Evolutionary conservation across 139 green algal species (phyloP).

Genomic region (Pseudopediastrum boryanum): DNA sequence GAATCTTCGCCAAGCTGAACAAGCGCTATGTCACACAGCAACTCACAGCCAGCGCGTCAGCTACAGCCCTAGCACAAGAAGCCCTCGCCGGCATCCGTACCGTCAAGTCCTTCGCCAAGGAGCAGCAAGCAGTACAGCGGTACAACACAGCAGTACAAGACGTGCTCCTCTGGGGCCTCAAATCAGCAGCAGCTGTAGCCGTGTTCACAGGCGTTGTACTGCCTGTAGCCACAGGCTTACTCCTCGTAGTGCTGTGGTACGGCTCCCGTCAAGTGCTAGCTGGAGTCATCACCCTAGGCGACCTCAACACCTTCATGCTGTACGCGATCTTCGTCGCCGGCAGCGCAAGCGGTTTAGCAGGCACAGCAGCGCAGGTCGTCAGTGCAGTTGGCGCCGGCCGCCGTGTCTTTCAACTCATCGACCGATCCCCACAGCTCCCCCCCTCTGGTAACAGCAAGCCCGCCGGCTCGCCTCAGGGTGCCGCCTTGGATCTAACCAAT

Average conservation of each 20-base stretch:
- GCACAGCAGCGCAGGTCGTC: constrained; percentile 48
- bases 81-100: constrained; percentile 48
- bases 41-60: constrained; percentile 43
- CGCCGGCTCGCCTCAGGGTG: constrained; percentile 26
- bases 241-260: constrained; percentile 54
- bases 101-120: constrained; percentile 58
- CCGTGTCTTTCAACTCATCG: constrained; percentile 63
- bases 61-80: constrained; percentile 47
- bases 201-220: constrained; percentile 47
- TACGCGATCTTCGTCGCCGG: constrained; percentile 56
- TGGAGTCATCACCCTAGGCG: constrained; percentile 36
- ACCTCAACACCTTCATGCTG: constrained; percentile 57
- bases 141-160: constrained; percentile 11
- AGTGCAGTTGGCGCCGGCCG: constrained; percentile 35
- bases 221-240: constrained; percentile 39
- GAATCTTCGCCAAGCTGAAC: constrained; percentile 41
- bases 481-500: constrained; percentile 46
- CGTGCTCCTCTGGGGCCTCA: neutral
- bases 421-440: constrained; percentile 44
- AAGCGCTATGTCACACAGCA: constrained; percentile 43
- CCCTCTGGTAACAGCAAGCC: constrained; percentile 34
- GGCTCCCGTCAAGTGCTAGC: constrained; percentile 39
- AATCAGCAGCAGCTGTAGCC: constrained; percentile 26
- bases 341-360: constrained; percentile 45
- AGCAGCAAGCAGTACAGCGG: constrained; percentile 36